These are phyloP conservation scores for Austroboletus rostrupii DNA, from an alignment of 1,284 basidiomycete species.

Conservation along the genomic window DNA sequence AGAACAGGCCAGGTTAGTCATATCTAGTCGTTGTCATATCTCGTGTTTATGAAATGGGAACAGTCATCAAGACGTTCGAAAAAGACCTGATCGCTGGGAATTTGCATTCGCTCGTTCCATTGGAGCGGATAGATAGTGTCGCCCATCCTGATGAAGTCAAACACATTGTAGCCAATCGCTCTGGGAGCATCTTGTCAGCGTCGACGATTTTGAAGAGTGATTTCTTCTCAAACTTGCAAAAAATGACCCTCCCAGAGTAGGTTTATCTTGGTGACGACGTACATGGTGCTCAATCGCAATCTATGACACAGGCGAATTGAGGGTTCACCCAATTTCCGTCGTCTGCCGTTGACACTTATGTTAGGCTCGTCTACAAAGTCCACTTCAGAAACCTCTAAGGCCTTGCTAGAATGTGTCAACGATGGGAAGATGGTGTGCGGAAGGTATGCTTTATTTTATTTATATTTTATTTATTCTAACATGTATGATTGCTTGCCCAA, in stretches of 20 bases:
- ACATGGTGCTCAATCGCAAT: conserved; percentile 1
- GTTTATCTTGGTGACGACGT: conserved; percentile 25
- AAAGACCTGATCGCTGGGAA: conserved; percentile 85
- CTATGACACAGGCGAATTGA: conserved; percentile 70
- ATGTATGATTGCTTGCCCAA: conserved; percentile 7
- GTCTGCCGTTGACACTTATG: conserved; percentile 63
- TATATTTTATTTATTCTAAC: no score
- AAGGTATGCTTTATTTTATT: conserved; percentile 47
- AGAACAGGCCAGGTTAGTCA: conserved; percentile 68
- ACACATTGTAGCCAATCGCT: conserved; percentile 79
- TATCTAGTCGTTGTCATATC: background rate
- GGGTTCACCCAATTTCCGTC: conserved; percentile 89
- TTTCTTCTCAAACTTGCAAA: conserved; percentile 93
- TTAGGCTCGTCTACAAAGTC: conserved; percentile 35
- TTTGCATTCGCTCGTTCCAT: conserved; percentile 77
- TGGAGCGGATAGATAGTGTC: conserved; percentile 77
- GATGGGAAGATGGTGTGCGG: conserved; percentile 77
- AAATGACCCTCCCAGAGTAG: conserved; percentile 90
- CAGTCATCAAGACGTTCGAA: conserved; percentile 93
- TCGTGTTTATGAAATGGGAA: conserved; percentile 1
- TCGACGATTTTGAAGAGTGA: conserved; percentile 97
- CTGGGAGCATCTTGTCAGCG: conserved; percentile 85
- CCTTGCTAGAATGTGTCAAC: conserved; percentile 34
- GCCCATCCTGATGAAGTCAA: conserved; percentile 88
- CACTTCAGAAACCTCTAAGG: conserved; percentile 31